Percentiles rank a stretch among this genome's conserved stretches.
phyloP scores from a whole-genome alignment of 176 grass and related monocot genomes.

The Canna indica region DNA sequence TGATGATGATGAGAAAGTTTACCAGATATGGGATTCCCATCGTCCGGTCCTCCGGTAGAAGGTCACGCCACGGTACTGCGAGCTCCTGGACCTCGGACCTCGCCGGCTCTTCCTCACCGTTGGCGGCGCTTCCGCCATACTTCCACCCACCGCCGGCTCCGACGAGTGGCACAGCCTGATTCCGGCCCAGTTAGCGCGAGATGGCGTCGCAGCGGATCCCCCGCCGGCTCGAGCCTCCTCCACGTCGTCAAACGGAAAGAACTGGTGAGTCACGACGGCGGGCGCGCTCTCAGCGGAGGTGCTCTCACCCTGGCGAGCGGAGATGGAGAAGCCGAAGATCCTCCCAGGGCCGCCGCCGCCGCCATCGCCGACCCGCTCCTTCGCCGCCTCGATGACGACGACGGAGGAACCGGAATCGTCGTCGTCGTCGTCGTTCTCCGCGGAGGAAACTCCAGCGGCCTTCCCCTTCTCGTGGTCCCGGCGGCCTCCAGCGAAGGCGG shows the following conservation, averaged over 20 bases:
- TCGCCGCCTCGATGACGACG: neutral
- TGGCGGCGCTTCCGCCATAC: slow-evolving; percentile 9
- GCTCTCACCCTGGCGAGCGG: neutral
- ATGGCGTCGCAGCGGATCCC: neutral
- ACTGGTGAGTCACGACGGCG: slow-evolving; percentile 39
- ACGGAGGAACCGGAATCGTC: slow-evolving; percentile 3
- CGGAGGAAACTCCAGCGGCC: neutral
- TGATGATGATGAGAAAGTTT: neutral
- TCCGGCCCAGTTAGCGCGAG: neutral
- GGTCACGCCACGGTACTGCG: slow-evolving; percentile 75
- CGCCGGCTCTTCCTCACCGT: slow-evolving; percentile 52
- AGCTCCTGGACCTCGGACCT: slow-evolving; percentile 57
- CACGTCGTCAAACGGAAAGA: slow-evolving; percentile 32
- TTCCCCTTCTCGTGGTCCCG: slow-evolving; percentile 8
- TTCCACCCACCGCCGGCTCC: neutral
- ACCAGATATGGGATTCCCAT: slow-evolving; percentile 79
- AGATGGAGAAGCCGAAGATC: slow-evolving; percentile 13
- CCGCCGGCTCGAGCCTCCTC: neutral
- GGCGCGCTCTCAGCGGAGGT: slow-evolving; percentile 9
- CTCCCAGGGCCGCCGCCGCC: neutral
- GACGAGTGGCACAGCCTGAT: slow-evolving; percentile 1
- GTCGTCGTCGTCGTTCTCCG: neutral
- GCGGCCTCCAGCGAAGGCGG: neutral
- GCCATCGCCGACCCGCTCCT: neutral
- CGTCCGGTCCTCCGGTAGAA: slow-evolving; percentile 71